Percentiles rank a stretch among this genome's conserved stretches.
phyloP scores from a whole-genome alignment of 1,284 basidiomycete species.

The Cryptococcus hybrid region DNA sequence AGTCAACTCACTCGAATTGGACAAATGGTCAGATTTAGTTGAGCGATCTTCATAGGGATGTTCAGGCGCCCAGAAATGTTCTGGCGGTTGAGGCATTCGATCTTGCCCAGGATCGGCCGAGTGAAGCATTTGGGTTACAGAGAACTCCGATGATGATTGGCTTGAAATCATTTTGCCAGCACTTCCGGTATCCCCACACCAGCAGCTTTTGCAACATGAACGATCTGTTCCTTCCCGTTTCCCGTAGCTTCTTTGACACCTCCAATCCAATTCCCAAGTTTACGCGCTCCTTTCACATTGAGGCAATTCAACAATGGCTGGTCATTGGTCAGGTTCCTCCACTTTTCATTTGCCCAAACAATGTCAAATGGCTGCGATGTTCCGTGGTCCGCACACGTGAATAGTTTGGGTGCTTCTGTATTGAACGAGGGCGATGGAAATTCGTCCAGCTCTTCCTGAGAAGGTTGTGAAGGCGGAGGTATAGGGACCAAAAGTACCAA shows the following conservation, averaged over 20 bases:
- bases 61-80: not conserved
- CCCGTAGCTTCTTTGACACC: slow-evolving; percentile 10
- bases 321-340: slow-evolving; percentile 23
- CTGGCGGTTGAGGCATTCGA: not conserved
- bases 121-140: not conserved
- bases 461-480: slow-evolving; percentile 13
- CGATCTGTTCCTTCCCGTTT: not conserved
- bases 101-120: not conserved
- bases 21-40: not conserved
- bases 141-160: not conserved
- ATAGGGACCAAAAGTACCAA: slow-evolving; percentile 36
- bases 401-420: slow-evolving; percentile 5
- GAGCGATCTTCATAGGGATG: slow-evolving; percentile 1
- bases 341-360: slow-evolving; percentile 36
- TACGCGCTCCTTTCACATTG: slow-evolving; percentile 24
- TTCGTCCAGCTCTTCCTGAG: slow-evolving; percentile 10
- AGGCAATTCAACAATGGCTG: slow-evolving; percentile 30
- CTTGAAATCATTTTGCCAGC: not conserved
- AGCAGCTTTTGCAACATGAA: not conserved
- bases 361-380: slow-evolving; percentile 24
- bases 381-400: slow-evolving; percentile 21
- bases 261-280: slow-evolving; percentile 36
- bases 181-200: not conserved
- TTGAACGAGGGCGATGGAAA: slow-evolving; percentile 7
- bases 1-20: not conserved